These are phyloP conservation scores for Cyclotella choctawhatcheeana DNA, from an alignment of 108 stramenopile species.

Conservation along the genomic window DNA sequence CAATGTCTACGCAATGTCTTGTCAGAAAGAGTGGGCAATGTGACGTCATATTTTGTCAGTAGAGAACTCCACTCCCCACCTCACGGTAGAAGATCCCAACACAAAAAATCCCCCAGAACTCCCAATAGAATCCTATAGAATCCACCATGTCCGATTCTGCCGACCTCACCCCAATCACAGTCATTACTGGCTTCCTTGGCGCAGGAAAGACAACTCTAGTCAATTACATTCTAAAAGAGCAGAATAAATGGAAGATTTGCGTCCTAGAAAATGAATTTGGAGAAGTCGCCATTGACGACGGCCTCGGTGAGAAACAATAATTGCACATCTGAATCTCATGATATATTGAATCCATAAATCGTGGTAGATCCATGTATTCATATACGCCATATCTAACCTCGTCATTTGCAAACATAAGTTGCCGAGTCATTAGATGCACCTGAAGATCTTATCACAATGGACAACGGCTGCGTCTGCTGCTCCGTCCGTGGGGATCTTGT, in stretches of 20 bases:
- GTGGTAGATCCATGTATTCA: too few relatives aligned
- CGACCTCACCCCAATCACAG: slow-evolving; percentile 88
- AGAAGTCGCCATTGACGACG: slow-evolving; percentile 94
- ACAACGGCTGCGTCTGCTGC: slow-evolving; percentile 99
- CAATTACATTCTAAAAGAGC: slow-evolving; percentile 98
- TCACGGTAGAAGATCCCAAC: too few relatives aligned
- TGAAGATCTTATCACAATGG: slow-evolving; percentile 98
- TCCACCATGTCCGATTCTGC: slow-evolving; percentile 50
- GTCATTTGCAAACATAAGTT: slow-evolving; percentile 53
- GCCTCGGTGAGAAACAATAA: slow-evolving; percentile 82
- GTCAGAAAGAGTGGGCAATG: too few relatives aligned
- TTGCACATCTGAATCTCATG: slow-evolving; percentile 4
- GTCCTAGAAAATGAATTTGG: slow-evolving; percentile 99
- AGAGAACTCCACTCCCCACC: not conserved
- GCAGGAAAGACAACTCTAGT: slow-evolving; percentile 99
- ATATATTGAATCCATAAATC: too few relatives aligned
- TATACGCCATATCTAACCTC: too few relatives aligned
- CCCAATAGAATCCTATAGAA: not conserved
- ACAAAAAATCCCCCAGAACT: not conserved
- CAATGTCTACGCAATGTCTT: too few relatives aligned
- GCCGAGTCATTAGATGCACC: slow-evolving; percentile 90
- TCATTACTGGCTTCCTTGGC: slow-evolving; percentile 92
- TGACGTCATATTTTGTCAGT: not conserved
- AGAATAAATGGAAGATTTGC: slow-evolving; percentile 93
- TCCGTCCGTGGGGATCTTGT: slow-evolving; percentile 98